A percentile compares a stretch with the other conserved stretches of the same genome.
These are phyloP conservation scores for Scleromitrula shiraiana DNA, from an alignment of 2,329 filamentous ascomycete genomes.

Conservation along the genomic window DNA sequence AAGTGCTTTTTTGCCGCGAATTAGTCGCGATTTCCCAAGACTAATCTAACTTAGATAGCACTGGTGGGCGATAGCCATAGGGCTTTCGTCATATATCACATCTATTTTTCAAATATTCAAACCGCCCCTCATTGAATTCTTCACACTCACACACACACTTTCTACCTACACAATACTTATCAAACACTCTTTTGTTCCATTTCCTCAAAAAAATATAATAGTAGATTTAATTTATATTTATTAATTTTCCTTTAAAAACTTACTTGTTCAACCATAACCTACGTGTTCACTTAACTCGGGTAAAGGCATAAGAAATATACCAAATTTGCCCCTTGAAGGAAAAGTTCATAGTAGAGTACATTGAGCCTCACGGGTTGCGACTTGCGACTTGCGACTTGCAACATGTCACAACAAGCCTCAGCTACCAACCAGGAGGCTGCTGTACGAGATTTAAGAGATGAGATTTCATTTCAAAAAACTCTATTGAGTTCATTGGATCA, in stretches of 20 bases:
- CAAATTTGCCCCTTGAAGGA: not conserved
- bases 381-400: not conserved
- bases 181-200: no score
- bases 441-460: slow-evolving; percentile 32
- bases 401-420: slow-evolving; percentile 7
- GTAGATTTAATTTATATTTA: not conserved
- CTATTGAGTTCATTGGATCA: slow-evolving; percentile 37
- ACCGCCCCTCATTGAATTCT: no score
- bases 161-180: no score
- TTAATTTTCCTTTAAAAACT: not conserved
- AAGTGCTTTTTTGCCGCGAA: no score
- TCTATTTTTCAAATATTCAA: no score
- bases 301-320: slow-evolving; percentile 1
- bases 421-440: slow-evolving; percentile 3
- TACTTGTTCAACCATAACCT: not conserved
- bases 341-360: not conserved
- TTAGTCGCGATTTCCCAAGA: no score
- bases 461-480: slow-evolving; percentile 36
- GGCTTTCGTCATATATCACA: no score
- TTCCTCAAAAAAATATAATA: no score
- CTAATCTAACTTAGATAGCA: no score
- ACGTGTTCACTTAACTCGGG: slow-evolving; percentile 5
- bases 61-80: no score
- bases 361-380: not conserved
- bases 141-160: no score